Conservation (phyloP, 2,329 filamentous ascomycete genomes). For the Fusarium acutatum region DNA sequence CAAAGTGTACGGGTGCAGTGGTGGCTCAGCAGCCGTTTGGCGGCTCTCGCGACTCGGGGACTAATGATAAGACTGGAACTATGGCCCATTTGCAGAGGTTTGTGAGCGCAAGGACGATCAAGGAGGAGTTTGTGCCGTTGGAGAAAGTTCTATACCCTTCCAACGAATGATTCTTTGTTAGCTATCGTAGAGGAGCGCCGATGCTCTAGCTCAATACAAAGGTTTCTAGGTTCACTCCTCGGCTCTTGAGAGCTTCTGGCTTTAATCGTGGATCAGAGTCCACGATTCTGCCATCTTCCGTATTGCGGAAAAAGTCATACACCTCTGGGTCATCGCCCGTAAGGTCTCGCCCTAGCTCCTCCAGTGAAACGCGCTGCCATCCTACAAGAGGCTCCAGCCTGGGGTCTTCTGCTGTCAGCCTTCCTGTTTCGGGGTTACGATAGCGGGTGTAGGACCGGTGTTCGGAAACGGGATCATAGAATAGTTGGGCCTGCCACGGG, state of each 20-base stretch:
- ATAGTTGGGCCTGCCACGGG: not conserved
- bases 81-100: slow-evolving; percentile 66
- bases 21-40: slow-evolving; percentile 75
- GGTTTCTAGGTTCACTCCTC: not conserved
- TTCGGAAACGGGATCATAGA: not conserved
- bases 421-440: not conserved
- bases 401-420: not conserved
- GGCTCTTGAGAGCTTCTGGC: not conserved
- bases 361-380: not conserved
- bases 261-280: not conserved
- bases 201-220: not conserved
- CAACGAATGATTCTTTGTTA: not conserved
- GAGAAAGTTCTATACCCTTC: slow-evolving; percentile 30
- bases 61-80: slow-evolving; percentile 74
- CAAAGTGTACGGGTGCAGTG: slow-evolving; percentile 69
- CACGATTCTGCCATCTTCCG: not conserved
- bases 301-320: not conserved
- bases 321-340: not conserved
- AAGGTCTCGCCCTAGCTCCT: not conserved
- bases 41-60: slow-evolving; percentile 69
- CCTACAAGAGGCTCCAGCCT: not conserved
- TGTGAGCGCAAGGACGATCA: slow-evolving; percentile 68
- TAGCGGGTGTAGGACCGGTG: not conserved
- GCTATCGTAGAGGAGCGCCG: accelerated
- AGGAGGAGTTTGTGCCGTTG: slow-evolving; percentile 69